Evolutionary conservation across 2,329 filamentous ascomycete genomes (phyloP).

Genomic region (Trichoderma sp.): DNA sequence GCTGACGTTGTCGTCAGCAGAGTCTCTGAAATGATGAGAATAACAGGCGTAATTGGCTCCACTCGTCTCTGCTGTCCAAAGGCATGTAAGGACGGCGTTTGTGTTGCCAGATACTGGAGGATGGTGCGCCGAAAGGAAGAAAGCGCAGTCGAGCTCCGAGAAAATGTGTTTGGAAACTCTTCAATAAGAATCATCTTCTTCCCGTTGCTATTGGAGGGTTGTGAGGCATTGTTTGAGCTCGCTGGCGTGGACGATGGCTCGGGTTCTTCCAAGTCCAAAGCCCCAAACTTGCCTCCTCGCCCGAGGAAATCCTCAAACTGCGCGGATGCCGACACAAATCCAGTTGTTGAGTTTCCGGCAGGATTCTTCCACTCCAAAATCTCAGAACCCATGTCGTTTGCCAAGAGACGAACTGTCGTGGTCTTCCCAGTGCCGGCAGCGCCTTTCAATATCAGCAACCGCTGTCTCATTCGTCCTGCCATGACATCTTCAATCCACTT

Average conservation of each 20-base stretch:
- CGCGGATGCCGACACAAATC: constrained; percentile 68
- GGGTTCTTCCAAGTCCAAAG: constrained; percentile 54
- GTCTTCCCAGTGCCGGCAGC: constrained; percentile 93
- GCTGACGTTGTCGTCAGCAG: constrained; percentile 82
- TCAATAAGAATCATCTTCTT: constrained; percentile 71
- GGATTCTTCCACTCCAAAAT: constrained; percentile 93
- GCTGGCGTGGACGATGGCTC: constrained; percentile 31
- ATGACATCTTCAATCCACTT: constrained; percentile 79
- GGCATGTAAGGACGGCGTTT: constrained; percentile 57
- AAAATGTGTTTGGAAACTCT: constrained; percentile 78
- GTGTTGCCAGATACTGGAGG: constrained; percentile 70
- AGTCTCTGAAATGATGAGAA: constrained; percentile 92
- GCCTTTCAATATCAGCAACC: constrained; percentile 82
- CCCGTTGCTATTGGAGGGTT: constrained; percentile 23
- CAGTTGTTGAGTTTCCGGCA: constrained; percentile 57
- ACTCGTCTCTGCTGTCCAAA: constrained; percentile 45
- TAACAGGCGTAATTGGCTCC: constrained; percentile 66
- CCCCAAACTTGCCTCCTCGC: constrained; percentile 76
- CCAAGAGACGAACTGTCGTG: constrained; percentile 76
- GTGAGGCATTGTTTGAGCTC: constrained; percentile 25
- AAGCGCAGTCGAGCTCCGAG: constrained; percentile 63
- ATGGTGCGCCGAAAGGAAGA: constrained; percentile 74
- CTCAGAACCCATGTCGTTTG: constrained; percentile 73
- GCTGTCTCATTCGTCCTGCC: constrained; percentile 63
- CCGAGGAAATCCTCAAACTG: constrained; percentile 93